Evolutionary conservation across 108 stramenopile species (phyloP).

Genomic region (Cyclotella kingstonii): DNA sequence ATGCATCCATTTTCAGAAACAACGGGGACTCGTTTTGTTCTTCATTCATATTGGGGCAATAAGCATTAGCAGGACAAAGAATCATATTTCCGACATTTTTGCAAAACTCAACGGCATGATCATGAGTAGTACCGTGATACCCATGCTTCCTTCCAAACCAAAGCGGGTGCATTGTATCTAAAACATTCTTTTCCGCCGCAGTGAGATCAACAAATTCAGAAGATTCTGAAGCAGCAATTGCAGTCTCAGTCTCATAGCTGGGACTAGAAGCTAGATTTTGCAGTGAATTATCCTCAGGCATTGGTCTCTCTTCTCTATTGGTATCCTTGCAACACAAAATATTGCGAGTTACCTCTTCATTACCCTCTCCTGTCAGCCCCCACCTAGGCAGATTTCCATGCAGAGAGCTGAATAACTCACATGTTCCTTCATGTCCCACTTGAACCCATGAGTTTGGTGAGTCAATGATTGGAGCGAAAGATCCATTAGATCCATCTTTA

Average conservation of each 20-base stretch:
- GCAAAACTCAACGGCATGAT: conserved; percentile 29
- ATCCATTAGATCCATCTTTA: not conserved
- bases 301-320: not conserved
- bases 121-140: conserved; percentile 29
- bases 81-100: conserved; percentile 20
- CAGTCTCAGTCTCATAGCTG: no score
- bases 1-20: conserved; percentile 17
- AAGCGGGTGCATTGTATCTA: conserved; percentile 9
- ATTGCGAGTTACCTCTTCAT: conserved; percentile 32
- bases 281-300: no score
- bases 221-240: not conserved
- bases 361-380: conserved; percentile 23
- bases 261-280: no score
- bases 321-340: conserved; percentile 29
- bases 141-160: conserved; percentile 35
- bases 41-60: conserved; percentile 42
- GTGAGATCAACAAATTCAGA: conserved; percentile 11
- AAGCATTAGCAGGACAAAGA: conserved; percentile 33
- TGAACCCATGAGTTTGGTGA: conserved; percentile 18
- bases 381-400: conserved; percentile 18
- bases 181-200: conserved; percentile 13
- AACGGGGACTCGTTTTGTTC: conserved; percentile 6
- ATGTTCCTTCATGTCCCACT: conserved; percentile 6
- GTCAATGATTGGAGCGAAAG: conserved; percentile 18
- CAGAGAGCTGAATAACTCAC: not conserved